These are phyloP conservation scores for Trichoderma sp. DNA, from an alignment of 2,329 filamentous ascomycete genomes.

Conservation along the genomic window DNA sequence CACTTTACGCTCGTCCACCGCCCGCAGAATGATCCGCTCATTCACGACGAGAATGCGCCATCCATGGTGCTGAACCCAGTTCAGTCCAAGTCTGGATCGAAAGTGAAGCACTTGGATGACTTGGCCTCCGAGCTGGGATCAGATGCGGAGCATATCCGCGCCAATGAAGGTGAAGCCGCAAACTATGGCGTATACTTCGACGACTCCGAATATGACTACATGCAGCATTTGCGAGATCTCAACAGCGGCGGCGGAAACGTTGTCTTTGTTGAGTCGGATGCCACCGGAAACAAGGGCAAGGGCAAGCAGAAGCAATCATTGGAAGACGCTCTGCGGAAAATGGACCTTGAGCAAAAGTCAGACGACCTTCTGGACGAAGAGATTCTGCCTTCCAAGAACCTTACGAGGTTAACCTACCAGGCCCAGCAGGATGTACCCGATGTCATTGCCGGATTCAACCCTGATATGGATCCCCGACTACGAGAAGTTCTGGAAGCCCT, in stretches of 20 bases:
- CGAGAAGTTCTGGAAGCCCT: slow-evolving; percentile 90
- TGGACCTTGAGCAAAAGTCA: slow-evolving; percentile 57
- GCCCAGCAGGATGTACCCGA: slow-evolving; percentile 93
- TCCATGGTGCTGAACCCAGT: slow-evolving; percentile 85
- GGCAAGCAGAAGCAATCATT: slow-evolving; percentile 74
- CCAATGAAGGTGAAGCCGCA: slow-evolving; percentile 95
- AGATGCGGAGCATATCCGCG: slow-evolving; percentile 65
- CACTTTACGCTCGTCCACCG: slow-evolving; percentile 95
- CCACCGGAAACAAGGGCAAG: slow-evolving; percentile 66
- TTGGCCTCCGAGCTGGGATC: slow-evolving; percentile 74
- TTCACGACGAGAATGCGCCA: slow-evolving; percentile 86
- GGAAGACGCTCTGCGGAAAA: slow-evolving; percentile 75
- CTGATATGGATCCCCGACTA: slow-evolving; percentile 93
- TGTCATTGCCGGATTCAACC: slow-evolving; percentile 88
- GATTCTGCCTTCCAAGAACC: slow-evolving; percentile 76
- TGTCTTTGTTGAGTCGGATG: slow-evolving; percentile 78
- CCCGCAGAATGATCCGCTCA: slow-evolving; percentile 94
- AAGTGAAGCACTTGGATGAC: slow-evolving; percentile 71
- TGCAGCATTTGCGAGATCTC: slow-evolving; percentile 97
- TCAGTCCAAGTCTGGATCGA: slow-evolving; percentile 45
- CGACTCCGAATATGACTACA: slow-evolving; percentile 96
- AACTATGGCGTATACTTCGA: slow-evolving; percentile 93
- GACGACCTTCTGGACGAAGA: slow-evolving; percentile 69
- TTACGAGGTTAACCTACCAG: slow-evolving; percentile 78
- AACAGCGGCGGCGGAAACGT: slow-evolving; percentile 68